Percentiles rank a stretch among this genome's conserved stretches.
These are phyloP conservation scores for Rheum nobile DNA, from an alignment of 148 eudicot species.

Conservation along the genomic window DNA sequence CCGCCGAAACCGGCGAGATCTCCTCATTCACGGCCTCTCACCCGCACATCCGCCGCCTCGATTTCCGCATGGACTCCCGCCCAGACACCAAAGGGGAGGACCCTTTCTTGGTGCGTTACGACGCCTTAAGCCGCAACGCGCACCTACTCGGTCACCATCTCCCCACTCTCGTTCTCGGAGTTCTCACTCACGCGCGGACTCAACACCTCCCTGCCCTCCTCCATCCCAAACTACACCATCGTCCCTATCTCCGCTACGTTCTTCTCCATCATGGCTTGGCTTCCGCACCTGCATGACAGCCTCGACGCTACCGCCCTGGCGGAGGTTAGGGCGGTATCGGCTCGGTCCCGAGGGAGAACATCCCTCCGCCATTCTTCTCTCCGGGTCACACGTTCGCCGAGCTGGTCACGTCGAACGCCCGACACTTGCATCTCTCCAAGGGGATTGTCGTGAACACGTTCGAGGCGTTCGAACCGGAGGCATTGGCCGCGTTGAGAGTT, in stretches of 20 bases:
- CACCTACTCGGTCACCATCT: not conserved
- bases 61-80: slow-evolving; percentile 19
- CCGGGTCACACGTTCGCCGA: slow-evolving; percentile 17
- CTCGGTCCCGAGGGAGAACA: slow-evolving; percentile 14
- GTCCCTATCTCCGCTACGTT: slow-evolving; percentile 28
- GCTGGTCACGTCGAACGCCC: slow-evolving; percentile 4
- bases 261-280: slow-evolving; percentile 18
- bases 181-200: slow-evolving; percentile 13
- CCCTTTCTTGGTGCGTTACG: not conserved
- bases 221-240: slow-evolving; percentile 16
- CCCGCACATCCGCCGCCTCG: slow-evolving; percentile 22
- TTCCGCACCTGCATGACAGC: slow-evolving; percentile 13
- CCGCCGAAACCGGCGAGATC: slow-evolving; percentile 27
- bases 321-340: not conserved
- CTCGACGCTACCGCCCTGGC: too few relatives aligned
- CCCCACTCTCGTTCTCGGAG: slow-evolving; percentile 18
- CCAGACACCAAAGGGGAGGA: not conserved
- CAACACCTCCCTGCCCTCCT: slow-evolving; percentile 10
- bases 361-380: slow-evolving; percentile 33
- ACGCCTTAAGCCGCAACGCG: not conserved
- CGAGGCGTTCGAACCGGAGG: slow-evolving; percentile 20
- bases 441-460: slow-evolving; percentile 18
- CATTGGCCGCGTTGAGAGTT: slow-evolving; percentile 10
- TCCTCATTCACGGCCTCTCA: slow-evolving; percentile 23
- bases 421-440: slow-evolving; percentile 9